These are phyloP conservation scores for Climacium dendroides DNA, from an alignment of 225 moss, liverwort and hornwort genomes.

Conservation along the genomic window DNA sequence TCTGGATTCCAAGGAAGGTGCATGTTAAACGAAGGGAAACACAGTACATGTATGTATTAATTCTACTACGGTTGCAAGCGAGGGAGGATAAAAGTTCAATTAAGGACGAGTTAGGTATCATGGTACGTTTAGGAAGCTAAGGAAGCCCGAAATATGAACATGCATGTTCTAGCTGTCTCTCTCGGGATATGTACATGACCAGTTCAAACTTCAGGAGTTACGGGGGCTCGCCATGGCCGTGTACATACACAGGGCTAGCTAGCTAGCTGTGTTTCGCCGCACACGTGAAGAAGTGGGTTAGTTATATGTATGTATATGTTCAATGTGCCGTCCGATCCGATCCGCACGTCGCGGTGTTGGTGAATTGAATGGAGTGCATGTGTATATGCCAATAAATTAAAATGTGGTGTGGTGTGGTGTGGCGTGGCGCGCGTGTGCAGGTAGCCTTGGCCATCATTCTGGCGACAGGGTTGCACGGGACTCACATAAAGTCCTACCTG, in stretches of 20 bases:
- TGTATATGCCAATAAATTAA: too few relatives aligned
- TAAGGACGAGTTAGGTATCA: not conserved
- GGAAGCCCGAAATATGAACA: not conserved
- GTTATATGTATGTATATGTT: not conserved
- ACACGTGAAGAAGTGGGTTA: not conserved
- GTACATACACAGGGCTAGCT: not conserved
- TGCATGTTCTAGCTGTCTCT: not conserved
- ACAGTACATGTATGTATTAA: not conserved
- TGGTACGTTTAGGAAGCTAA: not conserved
- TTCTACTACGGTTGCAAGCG: not conserved
- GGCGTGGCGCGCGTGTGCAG: not conserved
- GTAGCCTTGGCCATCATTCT: conserved; percentile 26
- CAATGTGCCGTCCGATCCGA: not conserved
- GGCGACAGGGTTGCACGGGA: not conserved
- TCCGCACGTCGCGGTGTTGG: not conserved
- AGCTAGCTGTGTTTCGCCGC: not conserved
- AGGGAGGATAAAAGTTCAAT: not conserved
- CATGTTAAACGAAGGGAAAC: not conserved
- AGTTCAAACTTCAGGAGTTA: not conserved
- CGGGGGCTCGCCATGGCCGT: not conserved
- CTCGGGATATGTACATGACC: too few relatives aligned
- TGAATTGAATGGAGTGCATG: not conserved
- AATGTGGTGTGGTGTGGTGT: not conserved
- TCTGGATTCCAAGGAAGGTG: not conserved
- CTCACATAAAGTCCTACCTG: not conserved